phyloP scores from a whole-genome alignment of 805 yeast genomes.

The Sugiyamaella chiloensis region DNA sequence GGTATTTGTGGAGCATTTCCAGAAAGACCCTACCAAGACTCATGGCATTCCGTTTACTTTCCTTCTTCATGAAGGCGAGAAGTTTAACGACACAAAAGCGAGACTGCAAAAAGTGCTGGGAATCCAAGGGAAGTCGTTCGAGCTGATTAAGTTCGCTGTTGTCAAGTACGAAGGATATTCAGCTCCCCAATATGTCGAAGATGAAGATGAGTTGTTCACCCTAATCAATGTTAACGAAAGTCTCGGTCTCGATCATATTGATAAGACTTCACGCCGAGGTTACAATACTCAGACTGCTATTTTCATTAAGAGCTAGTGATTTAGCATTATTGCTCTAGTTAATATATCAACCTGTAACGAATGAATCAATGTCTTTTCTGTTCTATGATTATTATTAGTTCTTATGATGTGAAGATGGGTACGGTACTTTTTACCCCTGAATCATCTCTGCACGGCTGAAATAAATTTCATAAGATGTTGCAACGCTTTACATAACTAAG shows the following conservation, averaged over 20 bases:
- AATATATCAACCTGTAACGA: too few species aligned
- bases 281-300: constrained; percentile 57
- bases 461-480: too few species aligned
- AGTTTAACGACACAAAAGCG: constrained; percentile 54
- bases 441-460: background rate
- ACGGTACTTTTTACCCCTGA: background rate
- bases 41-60: constrained; percentile 90
- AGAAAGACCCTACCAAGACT: constrained; percentile 57
- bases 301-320: constrained; percentile 42
- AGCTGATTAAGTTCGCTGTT: constrained; percentile 65
- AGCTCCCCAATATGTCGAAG: constrained; percentile 38
- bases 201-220: constrained; percentile 57
- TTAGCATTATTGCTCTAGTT: background rate
- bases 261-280: constrained; percentile 60
- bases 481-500: background rate
- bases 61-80: constrained; percentile 65
- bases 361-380: background rate
- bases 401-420: too few species aligned
- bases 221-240: constrained; percentile 48
- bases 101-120: constrained; percentile 72
- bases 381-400: background rate
- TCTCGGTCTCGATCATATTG: constrained; percentile 85
- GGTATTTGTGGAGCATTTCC: constrained; percentile 72
- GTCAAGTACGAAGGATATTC: constrained; percentile 29
- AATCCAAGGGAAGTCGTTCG: constrained; percentile 73